Evolutionary conservation across 208 protist species (phyloP), one percentile per base, ranked within the genome.

Genomic region (Leishmania turanica): DNA sequence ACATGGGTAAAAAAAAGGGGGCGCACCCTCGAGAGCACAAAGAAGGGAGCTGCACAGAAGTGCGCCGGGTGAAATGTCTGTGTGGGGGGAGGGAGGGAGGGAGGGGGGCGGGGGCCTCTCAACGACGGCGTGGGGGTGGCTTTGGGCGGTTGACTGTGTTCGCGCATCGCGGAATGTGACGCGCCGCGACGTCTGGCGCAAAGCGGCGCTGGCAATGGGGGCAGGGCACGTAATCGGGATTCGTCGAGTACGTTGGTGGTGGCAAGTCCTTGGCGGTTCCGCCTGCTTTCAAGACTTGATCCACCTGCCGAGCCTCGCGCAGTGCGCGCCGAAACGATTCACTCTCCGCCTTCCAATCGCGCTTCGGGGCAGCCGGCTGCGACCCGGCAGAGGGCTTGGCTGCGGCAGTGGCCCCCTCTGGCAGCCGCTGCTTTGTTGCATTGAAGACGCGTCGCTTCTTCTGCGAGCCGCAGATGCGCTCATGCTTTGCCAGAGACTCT

Each of bases 181-280:
- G 84, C 80, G 92, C 89, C 24, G 95, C 95, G 21, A 93, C 92
- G 47, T 95, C 90, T 24, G 90, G 85, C 4, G 91, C 92, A 86
- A 98, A 98, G 37, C 94, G 90, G 21, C 96, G 88, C 54, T 85
- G 73, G 82, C 96, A 98, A 75, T 98, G 91, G n/a, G 92, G 94
- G 72, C 96, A 98, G 69, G 79, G 87, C 8, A 94, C 88, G 70
- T 97, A 97, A 77, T 97, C 87, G 15, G 92, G 89, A 78, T 98
- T 96, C 51, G 88, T 89, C 45, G 90, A 95, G 81, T 97, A 97
- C 56, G 93, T 95, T 40, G 96, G 95, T 27, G 96, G 95, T 13
- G 95, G 96, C 69, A 98, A 82, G 74, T 96, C 89, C 78, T 88
- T 91, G 3, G 85, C 80, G 13, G 85, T 91, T 15, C 93, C 93